Evolutionary conservation across 495 filamentous ascomycete species (phyloP), one percentile per base, ranked within the genome.

Genomic region (Pyrenopolyporus hunteri): DNA sequence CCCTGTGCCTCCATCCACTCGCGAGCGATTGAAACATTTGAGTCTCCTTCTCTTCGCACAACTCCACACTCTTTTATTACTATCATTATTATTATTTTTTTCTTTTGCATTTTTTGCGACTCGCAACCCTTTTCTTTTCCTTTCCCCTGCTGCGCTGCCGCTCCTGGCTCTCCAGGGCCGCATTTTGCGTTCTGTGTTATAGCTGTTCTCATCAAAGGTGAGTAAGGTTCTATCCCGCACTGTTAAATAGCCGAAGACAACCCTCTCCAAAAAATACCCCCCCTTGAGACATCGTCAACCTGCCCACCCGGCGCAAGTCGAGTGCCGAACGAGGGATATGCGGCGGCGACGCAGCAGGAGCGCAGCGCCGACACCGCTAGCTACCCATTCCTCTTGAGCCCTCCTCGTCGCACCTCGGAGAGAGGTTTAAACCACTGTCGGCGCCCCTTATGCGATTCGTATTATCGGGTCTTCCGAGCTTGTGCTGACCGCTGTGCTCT

Each of bases 101-200:
- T n/a, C n/a, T n/a, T n/a, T 63, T 64, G 45, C 7, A 23, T 48
- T 58, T 28, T 45, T 63, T 56, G 62, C 62, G 55, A 51, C 46
- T 66, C 61, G 50, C 57, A 60, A 59, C 57, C 29, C 9, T 26
- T 49, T 53, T 59, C 14, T 56, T 64, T 58, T 46, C 14, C 29
- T 39, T 50, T 50, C 14, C 43, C 26, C 32, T 66, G 37, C 63
- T 66, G 57, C 63, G 65, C 68, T 68, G 68, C 45, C 69, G 65
- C 70, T 59, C 73, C 73, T 76, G 74, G 72, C 71, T 72, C 68
- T 71, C 73, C 73, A 71, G 71, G 74, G 67, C 68, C 58, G 72
- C 63, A 44, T 66, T 71, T 57, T 57, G 63, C 63, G 66, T 68
- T 63, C 17, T 73, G 69, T 72, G 62, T 52, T 70, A 64, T 73